Percentiles rank a stretch among this genome's conserved stretches.
Evolutionary conservation across 257 asterid genomes (phyloP).

Genomic region (Lithospermum erythrorhizon): DNA sequence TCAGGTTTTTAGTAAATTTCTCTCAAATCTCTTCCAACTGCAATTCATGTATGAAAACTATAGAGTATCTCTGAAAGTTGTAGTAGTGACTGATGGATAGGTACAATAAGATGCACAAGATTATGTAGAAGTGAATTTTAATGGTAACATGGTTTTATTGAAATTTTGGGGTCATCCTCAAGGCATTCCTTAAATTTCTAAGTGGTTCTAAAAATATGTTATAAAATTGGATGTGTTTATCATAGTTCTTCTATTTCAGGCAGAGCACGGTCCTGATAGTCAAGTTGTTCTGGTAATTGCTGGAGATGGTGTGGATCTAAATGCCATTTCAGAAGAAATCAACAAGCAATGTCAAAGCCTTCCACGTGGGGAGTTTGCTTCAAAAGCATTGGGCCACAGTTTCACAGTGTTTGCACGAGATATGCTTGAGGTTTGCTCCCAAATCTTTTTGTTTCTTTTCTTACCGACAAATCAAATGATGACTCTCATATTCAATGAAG

Average conservation of each 20-base stretch:
- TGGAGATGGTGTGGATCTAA: not conserved
- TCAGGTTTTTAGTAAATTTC: conserved; percentile 39
- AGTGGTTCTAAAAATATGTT: not conserved
- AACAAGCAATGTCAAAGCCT: conserved; percentile 69
- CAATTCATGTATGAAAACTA: conserved; percentile 5
- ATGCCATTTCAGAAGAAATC: conserved; percentile 30
- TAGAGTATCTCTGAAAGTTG: not conserved
- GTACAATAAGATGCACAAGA: not conserved
- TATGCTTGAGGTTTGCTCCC: conserved; percentile 68
- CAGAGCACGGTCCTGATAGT: conserved; percentile 2
- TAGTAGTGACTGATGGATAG: not conserved
- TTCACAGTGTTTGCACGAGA: conserved; percentile 73
- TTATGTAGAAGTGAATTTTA: too few relatives aligned
- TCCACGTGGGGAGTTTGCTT: conserved; percentile 84
- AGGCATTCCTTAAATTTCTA: not conserved
- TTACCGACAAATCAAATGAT: too few relatives aligned
- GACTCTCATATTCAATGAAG: not conserved
- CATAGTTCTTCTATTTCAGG: not conserved
- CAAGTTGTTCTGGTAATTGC: not conserved
- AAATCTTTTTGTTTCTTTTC: not conserved
- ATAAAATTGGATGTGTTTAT: not conserved
- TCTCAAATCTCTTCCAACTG: conserved; percentile 6
- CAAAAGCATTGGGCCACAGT: conserved; percentile 85
- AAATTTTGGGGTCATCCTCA: not conserved
- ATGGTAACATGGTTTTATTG: not conserved